Conservation (phyloP, 179 eudicot species). For the Beta lomatogona region DNA sequence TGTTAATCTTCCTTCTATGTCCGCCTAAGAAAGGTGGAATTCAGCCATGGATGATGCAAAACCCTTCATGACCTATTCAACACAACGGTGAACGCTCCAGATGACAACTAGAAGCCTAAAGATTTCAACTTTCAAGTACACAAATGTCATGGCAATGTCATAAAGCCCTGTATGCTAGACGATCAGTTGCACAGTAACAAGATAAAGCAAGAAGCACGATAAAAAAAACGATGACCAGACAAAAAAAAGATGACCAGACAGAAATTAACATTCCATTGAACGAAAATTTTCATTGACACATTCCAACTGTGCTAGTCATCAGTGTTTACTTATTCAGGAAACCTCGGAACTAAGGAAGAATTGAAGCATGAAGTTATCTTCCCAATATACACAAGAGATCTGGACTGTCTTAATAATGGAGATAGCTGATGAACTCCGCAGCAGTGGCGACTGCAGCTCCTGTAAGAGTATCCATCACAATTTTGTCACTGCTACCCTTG, state of each 20-base stretch:
- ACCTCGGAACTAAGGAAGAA: conserved; percentile 15
- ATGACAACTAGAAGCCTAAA: no score
- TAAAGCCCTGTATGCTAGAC: not conserved
- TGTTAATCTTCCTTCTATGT: no score
- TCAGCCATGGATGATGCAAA: no score
- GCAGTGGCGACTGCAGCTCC: conserved; percentile 95
- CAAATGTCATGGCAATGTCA: not conserved
- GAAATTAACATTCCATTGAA: not conserved
- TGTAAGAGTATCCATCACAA: conserved; percentile 67
- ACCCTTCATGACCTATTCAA: no score
- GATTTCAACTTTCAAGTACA: not conserved
- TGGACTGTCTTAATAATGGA: conserved; percentile 34
- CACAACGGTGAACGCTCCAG: no score
- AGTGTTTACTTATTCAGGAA: conserved; percentile 1
- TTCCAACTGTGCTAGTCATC: not conserved
- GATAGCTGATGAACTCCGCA: conserved; percentile 60
- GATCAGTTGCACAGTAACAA: not conserved
- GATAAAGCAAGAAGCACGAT: not conserved
- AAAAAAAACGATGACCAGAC: not conserved
- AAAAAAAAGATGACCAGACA: no score
- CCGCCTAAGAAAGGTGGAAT: no score
- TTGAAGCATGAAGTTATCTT: not conserved
- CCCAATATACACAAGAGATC: conserved; percentile 19
- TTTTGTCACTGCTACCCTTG: conserved; percentile 56
- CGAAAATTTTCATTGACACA: not conserved